Evolutionary conservation across 2,329 filamentous ascomycete genomes (phyloP), one percentile per base, ranked within the genome.

Genomic region (Penicillium sp.): DNA sequence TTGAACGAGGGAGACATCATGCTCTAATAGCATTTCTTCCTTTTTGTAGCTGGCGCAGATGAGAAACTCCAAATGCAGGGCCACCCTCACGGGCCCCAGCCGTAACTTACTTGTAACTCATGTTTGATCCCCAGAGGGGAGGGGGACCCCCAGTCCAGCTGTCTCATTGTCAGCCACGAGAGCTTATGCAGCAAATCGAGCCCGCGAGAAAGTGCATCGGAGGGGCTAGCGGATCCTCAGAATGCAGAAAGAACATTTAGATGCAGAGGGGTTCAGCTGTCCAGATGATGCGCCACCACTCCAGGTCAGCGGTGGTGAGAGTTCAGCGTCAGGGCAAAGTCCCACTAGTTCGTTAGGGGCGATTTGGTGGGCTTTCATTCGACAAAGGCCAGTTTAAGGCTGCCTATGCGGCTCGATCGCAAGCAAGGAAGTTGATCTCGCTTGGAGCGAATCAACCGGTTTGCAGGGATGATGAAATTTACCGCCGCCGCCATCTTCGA

Each of bases 141-240:
- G 60, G 62, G 62, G 55, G 45, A 49, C 62, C 56, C 53, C 54
- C 59, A 53, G 61, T 69, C 68, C 68, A 70, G 68, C 68, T 70
- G 65, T 62, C 55, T 61, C 60, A 61, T 66, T 44, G 56, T 64
- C 68, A 70, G 68, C 68, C 68, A 70, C 68, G 60, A 63, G 64
- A 65, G 60, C 66, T 66, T 67, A 58, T 63, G 60, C 58, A 60
- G 58, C 54, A 44, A 60, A 55, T 51, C 23, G 61, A 66, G 48
- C 55, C 62, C 59, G 64, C 56, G 62, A 57, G 55, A 62, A 59
- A 60, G 44, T 62, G 35, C 55, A 61, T 64, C 46, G 62, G 64
- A 67, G 66, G 59, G 48, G 61, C 54, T 58, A 64, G 50, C 60
- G 46, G 56, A 56, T 54, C 50, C 63, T 49, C 59, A 63, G 62